phyloP scores from a whole-genome alignment of 768 basidiomycete species.

The Trametes punicea region DNA sequence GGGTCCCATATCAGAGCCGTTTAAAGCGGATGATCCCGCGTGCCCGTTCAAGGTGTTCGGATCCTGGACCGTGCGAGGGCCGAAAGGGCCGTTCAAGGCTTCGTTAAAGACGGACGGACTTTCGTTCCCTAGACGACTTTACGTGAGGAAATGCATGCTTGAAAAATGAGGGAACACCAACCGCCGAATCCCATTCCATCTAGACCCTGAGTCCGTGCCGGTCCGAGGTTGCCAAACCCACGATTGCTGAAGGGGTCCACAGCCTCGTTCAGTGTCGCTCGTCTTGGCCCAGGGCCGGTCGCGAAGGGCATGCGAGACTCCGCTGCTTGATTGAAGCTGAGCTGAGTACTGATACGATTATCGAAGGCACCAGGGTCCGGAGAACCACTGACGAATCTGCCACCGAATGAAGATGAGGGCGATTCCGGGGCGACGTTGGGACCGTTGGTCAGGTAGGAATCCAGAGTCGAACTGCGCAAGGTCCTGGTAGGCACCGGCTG shows the following conservation, averaged over 20 bases:
- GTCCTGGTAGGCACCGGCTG: slow-evolving; percentile 66
- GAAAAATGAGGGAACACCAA: slow-evolving; percentile 1
- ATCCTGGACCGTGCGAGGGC: slow-evolving; percentile 1
- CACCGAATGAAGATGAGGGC: slow-evolving; percentile 69
- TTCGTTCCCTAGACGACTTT: background rate
- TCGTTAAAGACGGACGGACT: slow-evolving; percentile 8
- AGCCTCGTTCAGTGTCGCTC: slow-evolving; percentile 38
- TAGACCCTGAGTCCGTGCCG: slow-evolving; percentile 29
- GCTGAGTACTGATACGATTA: slow-evolving; percentile 18
- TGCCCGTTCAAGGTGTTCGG: slow-evolving; percentile 10
- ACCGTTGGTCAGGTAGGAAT: slow-evolving; percentile 51
- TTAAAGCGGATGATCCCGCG: slow-evolving; percentile 6
- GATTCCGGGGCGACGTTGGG: slow-evolving; percentile 66
- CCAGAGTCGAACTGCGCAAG: slow-evolving; percentile 60
- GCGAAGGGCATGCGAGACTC: slow-evolving; percentile 30
- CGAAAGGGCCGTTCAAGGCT: background rate
- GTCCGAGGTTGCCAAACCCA: slow-evolving; percentile 31
- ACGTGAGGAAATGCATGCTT: background rate
- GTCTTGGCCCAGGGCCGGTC: slow-evolving; percentile 15
- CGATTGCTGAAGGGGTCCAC: slow-evolving; percentile 37
- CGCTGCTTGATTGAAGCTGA: slow-evolving; percentile 48
- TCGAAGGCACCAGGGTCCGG: slow-evolving; percentile 50
- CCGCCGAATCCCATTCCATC: slow-evolving; percentile 40
- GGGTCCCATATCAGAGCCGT: slow-evolving; percentile 15
- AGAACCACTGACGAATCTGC: slow-evolving; percentile 61